Conservation (phyloP, 2,329 filamentous ascomycete genomes). For the Sarocladiaceae sp. region DNA sequence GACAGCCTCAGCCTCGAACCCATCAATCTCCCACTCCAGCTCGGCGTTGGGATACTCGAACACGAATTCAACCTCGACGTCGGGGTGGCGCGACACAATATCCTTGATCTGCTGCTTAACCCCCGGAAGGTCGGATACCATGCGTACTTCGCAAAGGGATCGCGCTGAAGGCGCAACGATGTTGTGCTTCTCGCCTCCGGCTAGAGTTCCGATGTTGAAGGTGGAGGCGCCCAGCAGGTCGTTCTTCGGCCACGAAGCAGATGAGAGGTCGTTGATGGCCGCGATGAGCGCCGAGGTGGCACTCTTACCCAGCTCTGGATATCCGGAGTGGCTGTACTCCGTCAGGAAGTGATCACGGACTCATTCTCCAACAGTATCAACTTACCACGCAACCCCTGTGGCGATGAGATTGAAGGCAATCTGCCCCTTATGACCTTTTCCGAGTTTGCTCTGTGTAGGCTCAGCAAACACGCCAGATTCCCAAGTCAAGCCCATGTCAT, state of each 20-base stretch:
- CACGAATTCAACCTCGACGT: constrained; percentile 26
- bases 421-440: constrained; percentile 19
- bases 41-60: constrained; percentile 31
- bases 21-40: constrained; percentile 31
- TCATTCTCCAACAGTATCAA: not conserved
- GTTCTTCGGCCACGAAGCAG: constrained; percentile 24
- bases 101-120: constrained; percentile 27
- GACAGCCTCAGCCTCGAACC: constrained; percentile 29
- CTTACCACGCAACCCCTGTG: constrained; percentile 45
- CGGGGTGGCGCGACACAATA: constrained; percentile 23
- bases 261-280: constrained; percentile 24
- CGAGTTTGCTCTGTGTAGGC: constrained; percentile 20
- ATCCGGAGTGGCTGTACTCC: constrained; percentile 69
- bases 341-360: not conserved
- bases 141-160: constrained; percentile 32
- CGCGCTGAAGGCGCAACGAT: constrained; percentile 30
- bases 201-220: constrained; percentile 31
- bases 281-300: constrained; percentile 25
- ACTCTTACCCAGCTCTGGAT: constrained; percentile 53
- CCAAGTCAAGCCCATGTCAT: constrained; percentile 15
- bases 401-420: constrained; percentile 44
- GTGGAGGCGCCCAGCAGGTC: constrained; percentile 32
- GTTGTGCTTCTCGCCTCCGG: constrained; percentile 32
- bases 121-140: constrained; percentile 26
- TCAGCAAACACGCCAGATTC: constrained; percentile 20